Conservation (phyloP, 2,329 filamentous ascomycete genomes). For the Xylariomycetidae sp. region DNA sequence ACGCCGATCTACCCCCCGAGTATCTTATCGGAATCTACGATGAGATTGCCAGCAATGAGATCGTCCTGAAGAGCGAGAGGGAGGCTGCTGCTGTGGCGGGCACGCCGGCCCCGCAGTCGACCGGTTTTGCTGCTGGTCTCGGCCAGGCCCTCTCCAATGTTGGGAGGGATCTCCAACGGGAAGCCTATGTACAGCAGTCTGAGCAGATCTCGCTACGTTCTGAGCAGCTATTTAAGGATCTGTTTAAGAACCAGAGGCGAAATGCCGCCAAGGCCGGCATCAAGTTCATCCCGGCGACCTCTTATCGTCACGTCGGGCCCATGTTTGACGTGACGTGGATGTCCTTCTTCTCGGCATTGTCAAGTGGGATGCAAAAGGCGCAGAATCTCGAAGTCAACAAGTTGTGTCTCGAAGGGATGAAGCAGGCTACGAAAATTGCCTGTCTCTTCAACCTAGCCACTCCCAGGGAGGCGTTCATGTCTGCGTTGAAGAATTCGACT, state of each 20-base stretch:
- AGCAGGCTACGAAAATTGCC: conserved; percentile 85
- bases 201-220: conserved; percentile 77
- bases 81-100: conserved; percentile 82
- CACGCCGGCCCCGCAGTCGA: conserved; percentile 49
- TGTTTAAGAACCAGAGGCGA: conserved; percentile 83
- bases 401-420: conserved; percentile 91
- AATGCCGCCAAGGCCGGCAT: conserved; percentile 65
- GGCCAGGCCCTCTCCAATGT: conserved; percentile 89
- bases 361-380: conserved; percentile 87
- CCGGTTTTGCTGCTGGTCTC: conserved; percentile 73
- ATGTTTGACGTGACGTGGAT: conserved; percentile 99
- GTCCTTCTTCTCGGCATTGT: conserved; percentile 94
- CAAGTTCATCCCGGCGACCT: conserved; percentile 88
- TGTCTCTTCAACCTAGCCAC: conserved; percentile 91
- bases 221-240: conserved; percentile 85
- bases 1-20: conserved; percentile 85
- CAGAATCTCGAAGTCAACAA: conserved; percentile 90
- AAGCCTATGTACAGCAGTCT: conserved; percentile 91
- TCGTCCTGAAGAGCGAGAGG: conserved; percentile 88
- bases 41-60: conserved; percentile 87
- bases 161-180: conserved; percentile 83
- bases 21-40: conserved; percentile 88
- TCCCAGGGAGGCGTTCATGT: conserved; percentile 92
- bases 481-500: conserved; percentile 85
- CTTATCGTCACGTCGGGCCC: conserved; percentile 88